Evolutionary conservation across 805 yeast species (phyloP), one percentile per base, ranked within the genome.

Genomic region (Maudiozyma turicensis): DNA sequence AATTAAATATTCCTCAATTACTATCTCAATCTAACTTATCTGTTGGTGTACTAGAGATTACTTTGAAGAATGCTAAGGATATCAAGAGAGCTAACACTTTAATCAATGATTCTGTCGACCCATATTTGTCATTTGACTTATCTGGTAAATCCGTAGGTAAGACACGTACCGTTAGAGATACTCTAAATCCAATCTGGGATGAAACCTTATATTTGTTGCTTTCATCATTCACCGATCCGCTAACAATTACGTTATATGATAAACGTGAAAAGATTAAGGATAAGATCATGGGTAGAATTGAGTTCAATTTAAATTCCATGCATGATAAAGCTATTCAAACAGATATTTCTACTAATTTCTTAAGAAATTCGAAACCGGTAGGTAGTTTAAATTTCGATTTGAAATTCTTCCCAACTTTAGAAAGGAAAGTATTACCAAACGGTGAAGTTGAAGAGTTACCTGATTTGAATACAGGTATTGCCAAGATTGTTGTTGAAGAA

Each of bases 381-480:
- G 99, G 98, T 55, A 74, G 75, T 44, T 69, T 93, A 41, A 67
- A 66, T 6, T 86, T 81, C 63, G 89, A 86, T 53, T 73, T 86
- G 57, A 79, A 80, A 54, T 86, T 76, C 71, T 81, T 81, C 74
- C 93, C 95, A 40, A 82, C 93, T 11, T 69, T 88, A 52, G 70
- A 70, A 50, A 62, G 69, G 73, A 78, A 68, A 73, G 79, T 50
- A 66, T 72, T 56, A 70, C 77, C 86, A 3, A 96, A 88, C 66
- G 96, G 96, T 46, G 82, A 90, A 2, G 73, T 77, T 48, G 82
- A 81, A 55, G 88, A 95, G 44, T 86, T 95, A 43, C 96, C 96
- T 43, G 96, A 88, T 55, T 78, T 87, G 64, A 91, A 91, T 69
- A 88, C 97, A 13, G 99, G 99, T 75, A 82, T 95, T 58, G 80